phyloP scores from a whole-genome alignment of 345 rosid species.

The Orychophragmus violaceus region DNA sequence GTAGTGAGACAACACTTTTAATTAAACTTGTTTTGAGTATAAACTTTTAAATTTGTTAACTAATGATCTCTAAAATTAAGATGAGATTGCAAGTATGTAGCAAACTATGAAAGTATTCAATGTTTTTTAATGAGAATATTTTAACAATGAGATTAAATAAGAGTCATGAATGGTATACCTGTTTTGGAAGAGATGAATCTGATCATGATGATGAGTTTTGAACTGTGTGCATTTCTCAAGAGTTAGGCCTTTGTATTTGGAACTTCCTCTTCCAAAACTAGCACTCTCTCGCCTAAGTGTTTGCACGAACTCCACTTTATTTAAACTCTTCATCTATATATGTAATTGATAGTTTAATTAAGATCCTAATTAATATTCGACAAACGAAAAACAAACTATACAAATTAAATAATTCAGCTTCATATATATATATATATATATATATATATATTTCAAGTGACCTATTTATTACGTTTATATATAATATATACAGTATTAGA shows the following conservation, averaged over 20 bases:
- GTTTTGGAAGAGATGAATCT: constrained; percentile 27
- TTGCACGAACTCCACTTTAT: constrained; percentile 90
- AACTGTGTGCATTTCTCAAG: constrained; percentile 54
- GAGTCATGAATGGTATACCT: constrained; percentile 16
- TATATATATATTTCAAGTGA: not conserved
- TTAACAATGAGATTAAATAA: not conserved
- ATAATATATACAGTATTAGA: not conserved
- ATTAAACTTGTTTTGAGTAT: not conserved
- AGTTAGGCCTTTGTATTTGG: constrained; percentile 81
- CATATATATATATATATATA: too few species aligned
- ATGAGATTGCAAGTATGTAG: not conserved
- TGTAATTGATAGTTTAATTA: not conserved
- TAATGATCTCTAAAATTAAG: not conserved
- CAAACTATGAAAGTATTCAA: not conserved
- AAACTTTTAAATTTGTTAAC: not conserved
- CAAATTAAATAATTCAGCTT: not conserved
- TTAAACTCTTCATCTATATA: constrained; percentile 63
- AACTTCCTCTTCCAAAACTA: constrained; percentile 89
- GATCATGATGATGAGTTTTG: constrained; percentile 30
- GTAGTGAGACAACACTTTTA: not conserved
- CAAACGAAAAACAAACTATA: not conserved
- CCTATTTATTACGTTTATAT: not conserved
- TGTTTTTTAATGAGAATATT: not conserved
- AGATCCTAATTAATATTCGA: not conserved
- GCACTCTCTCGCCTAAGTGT: constrained; percentile 93